phyloP scores from a whole-genome alignment of 2,329 filamentous ascomycete species.

The Dactylellina sp. region DNA sequence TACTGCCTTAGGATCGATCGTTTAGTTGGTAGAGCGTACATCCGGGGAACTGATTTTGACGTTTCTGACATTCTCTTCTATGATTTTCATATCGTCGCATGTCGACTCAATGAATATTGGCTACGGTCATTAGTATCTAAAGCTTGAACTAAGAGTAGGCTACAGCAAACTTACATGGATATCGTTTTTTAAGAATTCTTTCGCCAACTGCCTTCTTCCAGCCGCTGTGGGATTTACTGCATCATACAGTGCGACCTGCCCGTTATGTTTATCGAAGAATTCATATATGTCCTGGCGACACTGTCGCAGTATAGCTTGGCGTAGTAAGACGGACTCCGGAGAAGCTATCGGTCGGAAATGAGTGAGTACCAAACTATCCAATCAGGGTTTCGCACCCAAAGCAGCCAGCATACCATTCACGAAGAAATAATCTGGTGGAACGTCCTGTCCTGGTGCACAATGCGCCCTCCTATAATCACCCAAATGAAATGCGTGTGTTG shows the following conservation, averaged over 20 bases:
- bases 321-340: constrained; percentile 87
- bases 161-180: constrained; percentile 74
- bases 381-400: background rate
- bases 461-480: constrained; percentile 96
- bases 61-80: constrained; percentile 94
- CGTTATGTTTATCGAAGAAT: constrained; percentile 96
- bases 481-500: constrained; percentile 96
- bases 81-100: constrained; percentile 91
- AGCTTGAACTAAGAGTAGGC: background rate
- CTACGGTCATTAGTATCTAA: constrained; percentile 65
- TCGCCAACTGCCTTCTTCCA: constrained; percentile 84
- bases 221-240: constrained; percentile 91
- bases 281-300: constrained; percentile 97
- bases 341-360: constrained; percentile 69
- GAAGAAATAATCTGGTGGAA: constrained; percentile 98
- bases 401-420: constrained; percentile 73
- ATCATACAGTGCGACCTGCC: constrained; percentile 98
- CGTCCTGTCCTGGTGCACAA: constrained; percentile 81
- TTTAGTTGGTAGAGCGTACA: constrained; percentile 67
- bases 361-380: constrained; percentile 25
- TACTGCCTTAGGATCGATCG: too few species aligned
- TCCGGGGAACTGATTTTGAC: constrained; percentile 99
- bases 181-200: constrained; percentile 97
- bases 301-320: constrained; percentile 97
- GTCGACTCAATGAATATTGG: constrained; percentile 97